phyloP scores from a whole-genome alignment of 352 stramenopile species.

The Peronospora tabacina region DNA sequence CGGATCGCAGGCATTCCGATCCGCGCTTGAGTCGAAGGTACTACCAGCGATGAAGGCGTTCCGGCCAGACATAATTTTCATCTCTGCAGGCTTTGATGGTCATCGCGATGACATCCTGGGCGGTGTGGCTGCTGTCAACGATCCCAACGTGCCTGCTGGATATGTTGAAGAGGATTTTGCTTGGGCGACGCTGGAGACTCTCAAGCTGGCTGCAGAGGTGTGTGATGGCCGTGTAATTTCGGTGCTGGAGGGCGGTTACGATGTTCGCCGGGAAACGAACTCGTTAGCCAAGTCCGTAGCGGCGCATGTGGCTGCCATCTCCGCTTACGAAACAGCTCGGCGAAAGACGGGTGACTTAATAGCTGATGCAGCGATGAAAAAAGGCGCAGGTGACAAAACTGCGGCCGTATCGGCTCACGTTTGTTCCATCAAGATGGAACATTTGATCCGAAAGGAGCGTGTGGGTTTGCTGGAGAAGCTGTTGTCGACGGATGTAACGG shows the following conservation, averaged over 20 bases:
- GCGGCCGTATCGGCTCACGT: background rate
- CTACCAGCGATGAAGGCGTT: slow-evolving; percentile 73
- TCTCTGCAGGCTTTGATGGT: slow-evolving; percentile 84
- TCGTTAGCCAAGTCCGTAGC: slow-evolving; percentile 75
- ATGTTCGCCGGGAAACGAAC: slow-evolving; percentile 74
- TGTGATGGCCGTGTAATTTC: slow-evolving; percentile 78
- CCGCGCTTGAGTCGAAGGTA: slow-evolving; percentile 48
- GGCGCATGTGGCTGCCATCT: slow-evolving; percentile 69
- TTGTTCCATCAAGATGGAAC: slow-evolving; percentile 18
- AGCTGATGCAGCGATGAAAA: slow-evolving; percentile 28
- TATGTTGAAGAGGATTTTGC: slow-evolving; percentile 81
- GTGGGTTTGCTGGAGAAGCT: slow-evolving; percentile 43
- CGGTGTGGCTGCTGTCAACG: slow-evolving; percentile 68
- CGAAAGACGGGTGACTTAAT: slow-evolving; percentile 12
- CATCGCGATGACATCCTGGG: slow-evolving; percentile 80
- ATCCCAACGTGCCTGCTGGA: slow-evolving; percentile 62
- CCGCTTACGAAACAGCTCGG: slow-evolving; percentile 42
- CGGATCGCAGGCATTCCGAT: slow-evolving; percentile 58
- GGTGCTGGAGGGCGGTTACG: slow-evolving; percentile 82
- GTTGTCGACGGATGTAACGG: slow-evolving; percentile 41
- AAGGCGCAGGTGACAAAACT: slow-evolving; percentile 9
- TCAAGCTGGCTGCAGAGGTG: slow-evolving; percentile 65
- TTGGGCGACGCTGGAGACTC: slow-evolving; percentile 70
- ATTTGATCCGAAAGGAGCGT: slow-evolving; percentile 24
- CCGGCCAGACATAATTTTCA: slow-evolving; percentile 78